Evolutionary conservation across 805 yeast species (phyloP).

Genomic region (Yamadazyma olivae): DNA sequence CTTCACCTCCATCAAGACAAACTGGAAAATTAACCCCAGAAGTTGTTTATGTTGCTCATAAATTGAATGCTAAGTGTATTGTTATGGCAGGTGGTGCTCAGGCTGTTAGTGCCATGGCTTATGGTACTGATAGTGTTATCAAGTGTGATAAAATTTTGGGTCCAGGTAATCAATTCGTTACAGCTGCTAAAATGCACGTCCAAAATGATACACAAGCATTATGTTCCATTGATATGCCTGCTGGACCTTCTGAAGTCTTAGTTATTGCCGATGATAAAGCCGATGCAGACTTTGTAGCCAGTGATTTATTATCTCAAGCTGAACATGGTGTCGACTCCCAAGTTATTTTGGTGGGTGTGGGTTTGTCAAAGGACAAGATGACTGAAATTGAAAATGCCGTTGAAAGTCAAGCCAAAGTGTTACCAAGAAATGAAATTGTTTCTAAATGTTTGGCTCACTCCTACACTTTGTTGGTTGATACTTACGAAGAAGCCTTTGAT

Average conservation of each 20-base stretch:
- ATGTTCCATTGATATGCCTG: conserved; percentile 99
- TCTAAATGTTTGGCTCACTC: conserved; percentile 92
- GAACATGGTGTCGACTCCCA: conserved; percentile 99
- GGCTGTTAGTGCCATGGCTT: conserved; percentile 98
- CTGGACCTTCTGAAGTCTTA: conserved; percentile 97
- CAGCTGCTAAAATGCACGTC: conserved; percentile 98
- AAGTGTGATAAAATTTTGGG: conserved; percentile 97
- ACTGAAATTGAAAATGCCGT: conserved; percentile 77
- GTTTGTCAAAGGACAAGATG: conserved; percentile 57
- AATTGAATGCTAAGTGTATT: conserved; percentile 86
- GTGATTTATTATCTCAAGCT: conserved; percentile 94
- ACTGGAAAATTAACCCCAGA: conserved; percentile 96
- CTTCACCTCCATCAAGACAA: conserved; percentile 87
- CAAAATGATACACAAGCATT: conserved; percentile 93
- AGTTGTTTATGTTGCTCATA: conserved; percentile 95
- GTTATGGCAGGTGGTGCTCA: conserved; percentile 99
- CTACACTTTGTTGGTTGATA: conserved; percentile 65
- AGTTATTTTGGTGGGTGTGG: conserved; percentile 86
- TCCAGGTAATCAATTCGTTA: conserved; percentile 98
- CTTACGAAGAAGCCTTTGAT: conserved; percentile 77
- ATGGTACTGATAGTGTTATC: conserved; percentile 89
- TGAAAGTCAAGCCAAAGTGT: conserved; percentile 71
- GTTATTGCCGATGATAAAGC: conserved; percentile 89
- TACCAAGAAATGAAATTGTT: conserved; percentile 92
- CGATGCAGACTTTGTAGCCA: conserved; percentile 95